Conservation (phyloP, 2,329 filamentous ascomycete genomes). For the Aspergillus piperis region DNA sequence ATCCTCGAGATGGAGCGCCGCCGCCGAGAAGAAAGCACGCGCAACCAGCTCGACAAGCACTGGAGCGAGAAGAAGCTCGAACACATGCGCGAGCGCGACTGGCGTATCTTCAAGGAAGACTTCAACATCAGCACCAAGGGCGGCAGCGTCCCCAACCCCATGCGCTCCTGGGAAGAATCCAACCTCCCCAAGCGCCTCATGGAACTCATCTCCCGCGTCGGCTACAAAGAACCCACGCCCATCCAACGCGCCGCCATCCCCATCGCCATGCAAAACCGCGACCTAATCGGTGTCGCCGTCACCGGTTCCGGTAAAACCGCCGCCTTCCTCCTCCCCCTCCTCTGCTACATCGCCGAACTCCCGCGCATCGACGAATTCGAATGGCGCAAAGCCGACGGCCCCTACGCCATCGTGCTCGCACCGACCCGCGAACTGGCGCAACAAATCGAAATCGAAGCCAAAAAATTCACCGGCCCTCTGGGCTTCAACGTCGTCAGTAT, state of each 20-base stretch:
- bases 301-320: conserved; percentile 99
- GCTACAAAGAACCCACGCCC: conserved; percentile 87
- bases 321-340: conserved; percentile 84
- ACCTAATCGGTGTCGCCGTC: conserved; percentile 96
- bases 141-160: conserved; percentile 87
- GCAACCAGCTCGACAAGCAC: conserved; percentile 81
- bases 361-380: conserved; percentile 81
- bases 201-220: conserved; percentile 78
- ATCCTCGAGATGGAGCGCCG: conserved; percentile 83
- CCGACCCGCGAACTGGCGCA: conserved; percentile 96
- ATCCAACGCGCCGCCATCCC: conserved; percentile 95
- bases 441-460: conserved; percentile 92
- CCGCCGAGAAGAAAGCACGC: conserved; percentile 69
- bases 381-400: conserved; percentile 86
- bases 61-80: conserved; percentile 92
- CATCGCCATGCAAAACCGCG: conserved; percentile 86
- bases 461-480: conserved; percentile 85
- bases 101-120: conserved; percentile 99
- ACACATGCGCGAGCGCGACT: conserved; percentile 96
- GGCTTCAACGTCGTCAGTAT: conserved; percentile 96
- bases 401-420: conserved; percentile 94
- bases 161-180: conserved; percentile 92
- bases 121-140: conserved; percentile 96
- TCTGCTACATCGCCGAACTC: conserved; percentile 91
- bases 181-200: conserved; percentile 74